Evolutionary conservation across 1,139 yeast species (phyloP), one percentile per base, ranked within the genome.

Genomic region (Hyphopichia wangnamkhiaoensis): DNA sequence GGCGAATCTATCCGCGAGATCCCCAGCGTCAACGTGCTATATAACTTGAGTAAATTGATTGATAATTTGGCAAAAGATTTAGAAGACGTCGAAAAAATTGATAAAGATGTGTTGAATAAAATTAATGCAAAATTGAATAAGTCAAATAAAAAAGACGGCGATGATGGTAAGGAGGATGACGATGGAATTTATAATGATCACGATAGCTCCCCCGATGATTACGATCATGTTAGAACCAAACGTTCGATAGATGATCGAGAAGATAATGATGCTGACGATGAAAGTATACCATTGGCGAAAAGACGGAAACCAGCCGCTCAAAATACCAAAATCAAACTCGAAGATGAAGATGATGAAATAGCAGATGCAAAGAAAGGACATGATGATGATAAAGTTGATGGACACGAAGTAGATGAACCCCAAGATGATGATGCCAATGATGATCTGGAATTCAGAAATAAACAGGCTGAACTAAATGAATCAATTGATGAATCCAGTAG

Each of bases 1-100:
- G 90, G 91, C 0, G 82, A 79, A 20, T 58, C 73, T 15, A 66
- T 77, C 1, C 63, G 76, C 25, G 63, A 63, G 19, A 58, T 75
- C 1, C 85, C 88, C 3, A 65, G 59, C 32, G 55, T 74, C 23
- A 63, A 68, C 31, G 65, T 71, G 3, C 62, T 83, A 30, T 62
- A 66, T 24, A 70, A 73, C 34, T 54, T 82, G 41, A 69, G 68
- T 53, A 74, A 71, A 45, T 61, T 73, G 27, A 56, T 84, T 38
- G 68, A 65, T 18, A 76, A 74, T 37, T 58, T 84, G 42, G 63
- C 74, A 32, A 67, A 68, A 36, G 79, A 78, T 38, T 59, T 83
- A 45, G 73, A 68, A 33, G 66, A 65, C 13, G 75, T 76, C 5
- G 74, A 76, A 24, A 56, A 55, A 33, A 59, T 61, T 17, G 88